Base-by-base conservation (phyloP, 345 rosid species). In the Lepidium aucheri region DNA sequence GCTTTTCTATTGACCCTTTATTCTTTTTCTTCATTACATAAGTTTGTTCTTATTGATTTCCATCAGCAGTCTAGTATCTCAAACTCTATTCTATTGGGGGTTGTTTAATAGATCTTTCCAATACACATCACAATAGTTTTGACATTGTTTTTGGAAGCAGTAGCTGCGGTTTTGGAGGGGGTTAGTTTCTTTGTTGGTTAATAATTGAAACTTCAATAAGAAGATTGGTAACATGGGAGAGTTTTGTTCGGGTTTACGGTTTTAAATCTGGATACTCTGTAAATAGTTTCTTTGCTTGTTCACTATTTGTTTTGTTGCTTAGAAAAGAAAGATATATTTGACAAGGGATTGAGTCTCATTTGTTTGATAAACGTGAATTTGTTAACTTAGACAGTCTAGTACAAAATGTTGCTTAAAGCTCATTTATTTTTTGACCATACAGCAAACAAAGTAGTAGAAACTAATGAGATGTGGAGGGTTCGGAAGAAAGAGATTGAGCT, bases 371-470 rank as follows among this genome's bases (percentile, higher is more conserved):
- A 32, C 39, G 3, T 32, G 35, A 28, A 18, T 14, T 50, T 50
- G 16, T 28, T 26, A 8, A 7, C 7, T 10, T 30, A 0, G 18
- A 35, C 18, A 28, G 50, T 65, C 33, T 40, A 39, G 39, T 38
- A 28, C 40, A 14, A 10, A 24, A 32, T 53, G 42, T n/a, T 52
- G 24, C n/a, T 28, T 40, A 12, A 41, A 9, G 39, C 2, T 32
- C 12, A 4, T 13, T 22, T 30, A 17, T 55, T 67, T 14, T 18
- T 20, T 14, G 50, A 46, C 54, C 22, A 28, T 61, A 40, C 81
- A 89, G 98, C 95, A 40, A 92, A 89, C 80, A 83, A 80, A 84
- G 82, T 83, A 15, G 94, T 82, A 53, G 95, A 92, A 78, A 87
- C 85, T 47, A 86, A 74, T 63, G 97, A 92, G 74, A 86, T 92